phyloP scores from a whole-genome alignment of 2,329 filamentous ascomycete species.

The Penicillium brevicompactum region DNA sequence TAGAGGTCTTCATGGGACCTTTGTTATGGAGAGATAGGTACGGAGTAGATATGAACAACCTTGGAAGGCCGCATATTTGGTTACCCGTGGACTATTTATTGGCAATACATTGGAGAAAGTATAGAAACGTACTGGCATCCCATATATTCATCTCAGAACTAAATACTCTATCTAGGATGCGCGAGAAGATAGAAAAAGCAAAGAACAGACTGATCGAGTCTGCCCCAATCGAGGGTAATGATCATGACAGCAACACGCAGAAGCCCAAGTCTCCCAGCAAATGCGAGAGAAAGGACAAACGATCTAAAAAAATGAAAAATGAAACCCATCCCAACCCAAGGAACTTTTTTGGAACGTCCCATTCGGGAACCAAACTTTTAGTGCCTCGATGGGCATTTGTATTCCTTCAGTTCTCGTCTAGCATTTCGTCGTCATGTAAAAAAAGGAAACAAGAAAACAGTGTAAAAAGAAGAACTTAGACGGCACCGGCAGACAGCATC shows the following conservation, averaged over 20 bases:
- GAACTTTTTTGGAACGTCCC: conserved; percentile 8
- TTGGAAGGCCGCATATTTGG: too few relatives aligned
- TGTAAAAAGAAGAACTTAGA: conserved; percentile 56
- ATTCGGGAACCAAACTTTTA: conserved; percentile 22
- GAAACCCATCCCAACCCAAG: conserved; percentile 13
- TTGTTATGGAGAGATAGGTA: too few relatives aligned
- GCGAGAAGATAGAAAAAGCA: conserved; percentile 4
- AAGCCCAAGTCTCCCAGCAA: conserved; percentile 3
- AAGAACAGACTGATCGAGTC: conserved; percentile 7
- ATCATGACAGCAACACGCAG: conserved; percentile 9
- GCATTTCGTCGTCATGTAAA: conserved; percentile 37
- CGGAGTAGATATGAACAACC: too few relatives aligned
- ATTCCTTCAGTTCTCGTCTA: conserved; percentile 34
- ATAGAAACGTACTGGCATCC: conserved; percentile 3
- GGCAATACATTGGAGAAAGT: neutral
- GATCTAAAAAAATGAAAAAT: conserved; percentile 14
- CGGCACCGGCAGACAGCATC: conserved; percentile 87
- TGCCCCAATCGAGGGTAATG: conserved; percentile 8
- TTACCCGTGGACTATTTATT: too few relatives aligned
- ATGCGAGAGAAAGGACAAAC: conserved; percentile 4
- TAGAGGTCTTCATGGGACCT: too few relatives aligned
- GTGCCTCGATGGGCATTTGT: conserved; percentile 18
- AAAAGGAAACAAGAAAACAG: conserved; percentile 22
- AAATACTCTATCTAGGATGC: conserved; percentile 11
- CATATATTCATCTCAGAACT: conserved; percentile 9